Conservation (phyloP, 1,284 basidiomycete genomes). For the Gomphus bonarii region DNA sequence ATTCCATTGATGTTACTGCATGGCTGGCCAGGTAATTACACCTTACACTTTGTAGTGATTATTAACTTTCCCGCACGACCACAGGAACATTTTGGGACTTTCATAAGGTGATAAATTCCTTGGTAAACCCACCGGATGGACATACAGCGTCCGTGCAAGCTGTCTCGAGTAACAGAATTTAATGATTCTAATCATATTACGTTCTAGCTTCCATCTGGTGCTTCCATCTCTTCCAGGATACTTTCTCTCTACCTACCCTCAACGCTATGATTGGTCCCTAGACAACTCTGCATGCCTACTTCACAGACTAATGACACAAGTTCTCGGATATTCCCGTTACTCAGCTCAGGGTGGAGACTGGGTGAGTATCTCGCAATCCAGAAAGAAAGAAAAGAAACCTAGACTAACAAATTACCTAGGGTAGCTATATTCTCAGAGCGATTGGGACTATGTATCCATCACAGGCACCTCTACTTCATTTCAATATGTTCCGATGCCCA, state of each 20-base stretch:
- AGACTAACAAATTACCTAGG: slow-evolving; percentile 9
- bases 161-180: not conserved
- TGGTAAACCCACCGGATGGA: slow-evolving; percentile 15
- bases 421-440: slow-evolving; percentile 15
- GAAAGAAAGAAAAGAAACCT: too few species aligned
- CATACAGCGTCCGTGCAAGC: slow-evolving; percentile 16
- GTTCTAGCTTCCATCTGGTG: slow-evolving; percentile 18
- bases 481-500: slow-evolving; percentile 17
- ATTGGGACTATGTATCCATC: slow-evolving; percentile 14
- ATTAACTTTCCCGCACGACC: not conserved
- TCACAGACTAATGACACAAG: slow-evolving; percentile 17
- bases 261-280: slow-evolving; percentile 15
- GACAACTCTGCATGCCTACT: slow-evolving; percentile 17
- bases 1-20: slow-evolving; percentile 18
- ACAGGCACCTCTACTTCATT: slow-evolving; percentile 13
- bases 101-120: slow-evolving; percentile 17
- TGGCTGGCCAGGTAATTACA: slow-evolving; percentile 18
- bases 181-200: not conserved
- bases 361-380: too few species aligned
- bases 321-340: slow-evolving; percentile 18
- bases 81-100: slow-evolving; percentile 20
- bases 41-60: not conserved
- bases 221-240: slow-evolving; percentile 19
- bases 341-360: slow-evolving; percentile 19
- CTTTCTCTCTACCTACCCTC: slow-evolving; percentile 16